Percentiles rank a stretch among this genome's conserved stretches.
Evolutionary conservation across 2,329 filamentous ascomycete species (phyloP).

Genomic region (Cryphonectria naterciae): DNA sequence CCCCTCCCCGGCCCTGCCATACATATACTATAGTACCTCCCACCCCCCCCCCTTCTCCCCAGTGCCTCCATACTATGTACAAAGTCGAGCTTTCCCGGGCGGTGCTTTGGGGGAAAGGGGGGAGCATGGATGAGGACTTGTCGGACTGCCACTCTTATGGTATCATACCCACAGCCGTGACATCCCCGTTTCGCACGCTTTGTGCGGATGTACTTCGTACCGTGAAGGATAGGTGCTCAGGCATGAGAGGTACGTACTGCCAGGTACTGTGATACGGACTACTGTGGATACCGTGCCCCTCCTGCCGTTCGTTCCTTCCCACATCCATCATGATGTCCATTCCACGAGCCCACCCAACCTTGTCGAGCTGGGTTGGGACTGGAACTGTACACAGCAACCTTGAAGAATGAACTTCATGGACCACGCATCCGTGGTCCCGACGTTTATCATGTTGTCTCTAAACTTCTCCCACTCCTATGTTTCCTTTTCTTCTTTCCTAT

Average conservation of each 20-base stretch:
- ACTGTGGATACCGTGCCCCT: constrained; percentile 18
- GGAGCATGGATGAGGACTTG: neutral
- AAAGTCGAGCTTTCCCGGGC: neutral
- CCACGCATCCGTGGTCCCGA: constrained; percentile 21
- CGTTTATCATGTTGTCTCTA: constrained; percentile 24
- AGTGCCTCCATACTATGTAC: constrained; percentile 1
- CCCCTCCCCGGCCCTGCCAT: neutral
- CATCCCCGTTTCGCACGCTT: constrained; percentile 3
- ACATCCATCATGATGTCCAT: constrained; percentile 23
- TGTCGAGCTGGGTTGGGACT: constrained; percentile 23
- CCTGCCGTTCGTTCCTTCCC: constrained; percentile 21
- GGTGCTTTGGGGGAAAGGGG: neutral
- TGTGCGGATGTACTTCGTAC: constrained; percentile 1
- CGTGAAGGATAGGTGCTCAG: neutral
- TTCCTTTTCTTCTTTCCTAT: neutral
- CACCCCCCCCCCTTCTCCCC: neutral
- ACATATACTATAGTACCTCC: neutral
- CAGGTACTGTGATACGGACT: constrained; percentile 6
- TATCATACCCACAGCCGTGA: constrained; percentile 5
- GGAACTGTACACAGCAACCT: constrained; percentile 24
- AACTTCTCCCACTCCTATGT: constrained; percentile 7
- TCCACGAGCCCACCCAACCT: constrained; percentile 22
- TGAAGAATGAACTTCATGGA: constrained; percentile 22
- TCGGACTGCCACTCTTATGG: constrained; percentile 1
- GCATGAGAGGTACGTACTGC: constrained; percentile 7